A percentile compares a stretch with the other conserved stretches of the same genome.
These are phyloP conservation scores for Ilyonectria sp. DNA, from an alignment of 2,329 filamentous ascomycete genomes.

Conservation along the genomic window DNA sequence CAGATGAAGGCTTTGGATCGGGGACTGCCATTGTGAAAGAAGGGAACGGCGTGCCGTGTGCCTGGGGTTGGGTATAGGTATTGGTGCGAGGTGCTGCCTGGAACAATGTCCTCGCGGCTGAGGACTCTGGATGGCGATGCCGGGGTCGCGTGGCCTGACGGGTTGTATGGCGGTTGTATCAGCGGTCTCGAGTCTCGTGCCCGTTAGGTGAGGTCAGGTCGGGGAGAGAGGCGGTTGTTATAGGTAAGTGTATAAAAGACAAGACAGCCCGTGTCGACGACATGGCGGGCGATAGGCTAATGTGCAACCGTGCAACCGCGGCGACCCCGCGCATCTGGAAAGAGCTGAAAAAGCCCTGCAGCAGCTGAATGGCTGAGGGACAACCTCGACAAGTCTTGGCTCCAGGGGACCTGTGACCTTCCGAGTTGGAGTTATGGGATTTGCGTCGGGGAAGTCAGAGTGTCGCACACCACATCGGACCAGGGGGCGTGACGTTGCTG, in stretches of 20 bases:
- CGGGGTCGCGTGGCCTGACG: constrained; percentile 25
- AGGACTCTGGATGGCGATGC: constrained; percentile 9
- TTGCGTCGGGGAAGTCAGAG: not conserved
- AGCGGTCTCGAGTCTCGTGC: constrained; percentile 26
- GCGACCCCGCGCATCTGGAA: not conserved
- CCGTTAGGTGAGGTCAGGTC: constrained; percentile 3
- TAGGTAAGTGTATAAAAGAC: not conserved
- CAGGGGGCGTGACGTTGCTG: constrained; percentile 40
- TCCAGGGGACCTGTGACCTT: constrained; percentile 1
- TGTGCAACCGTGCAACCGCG: not conserved
- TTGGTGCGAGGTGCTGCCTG: constrained; percentile 1
- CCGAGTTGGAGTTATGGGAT: not conserved
- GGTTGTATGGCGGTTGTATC: constrained; percentile 9
- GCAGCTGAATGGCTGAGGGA: not conserved
- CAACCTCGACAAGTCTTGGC: not conserved
- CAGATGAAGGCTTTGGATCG: constrained; percentile 45
- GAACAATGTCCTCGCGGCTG: constrained; percentile 1
- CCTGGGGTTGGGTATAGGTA: constrained; percentile 23
- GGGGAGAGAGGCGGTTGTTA: not conserved
- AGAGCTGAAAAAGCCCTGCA: constrained; percentile 2
- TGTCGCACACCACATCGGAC: not conserved
- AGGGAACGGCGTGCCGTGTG: constrained; percentile 1
- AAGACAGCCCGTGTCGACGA: constrained; percentile 1
- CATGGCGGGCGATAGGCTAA: not conserved
- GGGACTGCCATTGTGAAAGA: constrained; percentile 45